Base-by-base conservation (phyloP, 2,329 filamentous ascomycete species). In the Acrocalymma vagum region DNA sequence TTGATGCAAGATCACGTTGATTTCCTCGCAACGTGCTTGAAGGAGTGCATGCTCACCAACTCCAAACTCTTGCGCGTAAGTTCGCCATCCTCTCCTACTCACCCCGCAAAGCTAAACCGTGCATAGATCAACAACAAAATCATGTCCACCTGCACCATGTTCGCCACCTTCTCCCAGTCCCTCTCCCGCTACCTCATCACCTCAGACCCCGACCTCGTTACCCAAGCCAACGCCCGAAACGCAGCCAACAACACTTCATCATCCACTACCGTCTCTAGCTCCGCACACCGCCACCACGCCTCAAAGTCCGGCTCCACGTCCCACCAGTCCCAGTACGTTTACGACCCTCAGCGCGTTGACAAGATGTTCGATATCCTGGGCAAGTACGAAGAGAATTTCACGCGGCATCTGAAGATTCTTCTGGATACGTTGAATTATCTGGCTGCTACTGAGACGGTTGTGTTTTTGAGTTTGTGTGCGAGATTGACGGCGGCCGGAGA, bases 1-100 rank as follows among this genome's bases (percentile, higher is more conserved):
- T 74, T 99, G 63, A 99, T 99, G 94, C 90, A 97, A 73, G 92
- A 97, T 63, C 94, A 99, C 72, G 92, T 99, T 45, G 94, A 97
- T 72, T 99, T 99, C 69, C 75, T 99, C 31, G 94, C 96, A 60
- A 97, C 94, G 4, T 99, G 94, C 68, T 78, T 99, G 60, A 99
- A 97, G 73, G 94, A 97, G 73, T 97, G 94, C 76, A 97, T 97
- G 91, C 79, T 99, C 52, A 99, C 94, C 14, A 96, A 99, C 69
- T 90, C 90, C 65, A 96, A 96, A 74, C 79, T 99, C 6, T 75
- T 99, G 5, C 87, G 90, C 72, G 93, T 96, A 80, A 53, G 78
- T 70, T 6, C 26, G n/a, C 43, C n/a, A 18, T 18, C 10, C 26
- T 28, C n/a, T 35, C 9, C 9, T 18, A 11, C 9, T 28, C 2